Conservation (phyloP, 768 basidiomycete genomes). For the Paxillus rubicundulus region DNA sequence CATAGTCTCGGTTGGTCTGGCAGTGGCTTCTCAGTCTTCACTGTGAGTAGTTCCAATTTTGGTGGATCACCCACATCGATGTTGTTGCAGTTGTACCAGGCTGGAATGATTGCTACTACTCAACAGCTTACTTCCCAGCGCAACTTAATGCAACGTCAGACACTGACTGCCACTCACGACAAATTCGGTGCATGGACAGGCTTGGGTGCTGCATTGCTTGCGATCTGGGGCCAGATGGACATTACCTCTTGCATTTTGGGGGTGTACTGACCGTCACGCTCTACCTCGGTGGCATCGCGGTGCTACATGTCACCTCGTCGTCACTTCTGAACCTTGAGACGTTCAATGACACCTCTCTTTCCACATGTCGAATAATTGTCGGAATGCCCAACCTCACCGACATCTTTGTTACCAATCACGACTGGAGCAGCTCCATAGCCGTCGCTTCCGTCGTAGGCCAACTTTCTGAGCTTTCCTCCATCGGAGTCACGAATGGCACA, state of each 20-base stretch:
- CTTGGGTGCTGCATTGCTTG: constrained; percentile 12
- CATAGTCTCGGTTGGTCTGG: neutral
- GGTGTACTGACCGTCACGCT: neutral
- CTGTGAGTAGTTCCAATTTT: neutral
- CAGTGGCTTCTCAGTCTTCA: neutral
- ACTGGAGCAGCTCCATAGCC: neutral
- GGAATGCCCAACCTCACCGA: constrained; percentile 2
- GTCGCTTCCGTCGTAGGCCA: neutral
- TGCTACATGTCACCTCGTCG: constrained; percentile 8
- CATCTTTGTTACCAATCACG: neutral
- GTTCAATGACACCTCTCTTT: neutral
- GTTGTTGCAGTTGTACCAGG: constrained; percentile 8
- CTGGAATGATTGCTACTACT: constrained; percentile 8
- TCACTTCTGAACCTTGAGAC: constrained; percentile 1
- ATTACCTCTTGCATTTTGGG: neutral
- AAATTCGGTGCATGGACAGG: constrained; percentile 13
- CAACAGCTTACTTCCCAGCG: constrained; percentile 12
- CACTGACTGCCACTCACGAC: constrained; percentile 16
- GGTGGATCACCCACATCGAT: neutral
- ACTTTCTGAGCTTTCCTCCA: neutral
- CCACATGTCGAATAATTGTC: neutral
- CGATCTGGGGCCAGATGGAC: neutral
- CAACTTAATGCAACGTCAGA: constrained; percentile 7
- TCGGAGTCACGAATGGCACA: neutral
- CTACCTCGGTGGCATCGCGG: constrained; percentile 4